Conservation (phyloP, 2,329 filamentous ascomycete genomes). For the Herpotrichia juniperi region DNA sequence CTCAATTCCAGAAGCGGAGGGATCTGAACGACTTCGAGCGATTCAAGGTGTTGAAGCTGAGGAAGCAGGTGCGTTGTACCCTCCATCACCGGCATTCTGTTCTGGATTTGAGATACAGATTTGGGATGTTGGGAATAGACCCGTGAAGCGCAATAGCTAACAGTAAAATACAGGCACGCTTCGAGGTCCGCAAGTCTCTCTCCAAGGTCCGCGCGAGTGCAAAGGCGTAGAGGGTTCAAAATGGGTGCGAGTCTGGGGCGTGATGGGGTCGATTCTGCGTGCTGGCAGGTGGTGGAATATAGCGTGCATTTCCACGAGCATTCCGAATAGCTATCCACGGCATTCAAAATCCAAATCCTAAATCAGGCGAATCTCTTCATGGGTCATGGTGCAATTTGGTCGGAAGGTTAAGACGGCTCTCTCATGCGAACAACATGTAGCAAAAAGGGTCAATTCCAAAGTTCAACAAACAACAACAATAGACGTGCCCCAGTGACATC, state of each 20-base stretch:
- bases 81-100: not conserved
- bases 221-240: slow-evolving; percentile 33
- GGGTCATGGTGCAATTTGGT: slow-evolving; percentile 49
- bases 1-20: slow-evolving; percentile 84
- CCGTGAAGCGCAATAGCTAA: not conserved
- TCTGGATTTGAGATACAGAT: not conserved
- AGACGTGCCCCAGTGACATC: slow-evolving; percentile 34
- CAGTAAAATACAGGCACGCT: slow-evolving; percentile 67
- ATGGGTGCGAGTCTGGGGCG: slow-evolving; percentile 34
- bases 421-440: slow-evolving; percentile 47
- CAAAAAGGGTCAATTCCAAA: slow-evolving; percentile 45
- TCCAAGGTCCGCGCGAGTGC: slow-evolving; percentile 72
- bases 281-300: slow-evolving; percentile 39
- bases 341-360: slow-evolving; percentile 48
- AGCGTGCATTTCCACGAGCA: slow-evolving; percentile 47
- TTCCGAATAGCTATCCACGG: slow-evolving; percentile 43
- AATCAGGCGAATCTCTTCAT: slow-evolving; percentile 43
- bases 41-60: slow-evolving; percentile 99
- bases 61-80: slow-evolving; percentile 82
- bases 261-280: slow-evolving; percentile 35
- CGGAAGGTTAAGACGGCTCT: slow-evolving; percentile 47
- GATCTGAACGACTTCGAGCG: slow-evolving; percentile 97
- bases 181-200: slow-evolving; percentile 95
- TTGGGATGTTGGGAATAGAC: not conserved
- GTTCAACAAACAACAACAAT: slow-evolving; percentile 45